Percentiles rank a stretch among this genome's conserved stretches.
These are phyloP conservation scores for Lenzites betulinus DNA, from an alignment of 768 basidiomycete genomes.

Conservation along the genomic window DNA sequence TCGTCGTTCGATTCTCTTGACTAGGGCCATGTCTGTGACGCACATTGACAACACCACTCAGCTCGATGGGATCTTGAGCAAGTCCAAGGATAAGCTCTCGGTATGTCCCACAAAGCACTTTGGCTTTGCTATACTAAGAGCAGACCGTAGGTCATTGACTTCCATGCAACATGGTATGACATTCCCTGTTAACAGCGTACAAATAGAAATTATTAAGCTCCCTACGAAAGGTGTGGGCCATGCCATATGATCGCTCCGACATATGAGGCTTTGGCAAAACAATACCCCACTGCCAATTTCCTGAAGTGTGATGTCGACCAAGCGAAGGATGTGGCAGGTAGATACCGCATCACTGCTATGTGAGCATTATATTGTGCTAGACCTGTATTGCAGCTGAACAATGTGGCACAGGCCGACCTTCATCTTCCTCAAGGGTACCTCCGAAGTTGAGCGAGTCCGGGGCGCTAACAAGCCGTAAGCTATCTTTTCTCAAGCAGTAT, in stretches of 20 bases:
- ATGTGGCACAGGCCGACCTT: slow-evolving; percentile 71
- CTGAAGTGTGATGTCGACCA: slow-evolving; percentile 82
- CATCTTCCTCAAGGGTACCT: slow-evolving; percentile 67
- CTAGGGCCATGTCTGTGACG: slow-evolving; percentile 54
- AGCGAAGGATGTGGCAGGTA: slow-evolving; percentile 63
- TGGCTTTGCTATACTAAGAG: slow-evolving; percentile 1
- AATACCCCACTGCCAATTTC: slow-evolving; percentile 75
- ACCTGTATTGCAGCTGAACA: neutral
- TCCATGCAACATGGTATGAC: slow-evolving; percentile 77
- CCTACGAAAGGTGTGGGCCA: slow-evolving; percentile 70
- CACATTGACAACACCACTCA: slow-evolving; percentile 65
- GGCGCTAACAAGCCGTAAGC: slow-evolving; percentile 71
- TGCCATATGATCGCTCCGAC: slow-evolving; percentile 82
- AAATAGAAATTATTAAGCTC: neutral
- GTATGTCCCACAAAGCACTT: slow-evolving; percentile 40
- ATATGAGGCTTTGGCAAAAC: slow-evolving; percentile 68
- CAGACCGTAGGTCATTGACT: slow-evolving; percentile 70
- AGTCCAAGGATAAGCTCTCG: slow-evolving; percentile 63
- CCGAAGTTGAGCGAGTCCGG: slow-evolving; percentile 68
- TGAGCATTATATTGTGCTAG: slow-evolving; percentile 34
- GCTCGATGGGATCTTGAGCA: slow-evolving; percentile 58
- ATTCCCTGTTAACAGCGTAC: neutral
- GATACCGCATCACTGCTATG: slow-evolving; percentile 75
- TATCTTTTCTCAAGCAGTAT: neutral
- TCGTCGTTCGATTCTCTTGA: slow-evolving; percentile 1